Percentiles rank a stretch among this genome's conserved stretches.
Conservation (phyloP, 2,329 filamentous ascomycete species). For the Pezicula radicicola region DNA sequence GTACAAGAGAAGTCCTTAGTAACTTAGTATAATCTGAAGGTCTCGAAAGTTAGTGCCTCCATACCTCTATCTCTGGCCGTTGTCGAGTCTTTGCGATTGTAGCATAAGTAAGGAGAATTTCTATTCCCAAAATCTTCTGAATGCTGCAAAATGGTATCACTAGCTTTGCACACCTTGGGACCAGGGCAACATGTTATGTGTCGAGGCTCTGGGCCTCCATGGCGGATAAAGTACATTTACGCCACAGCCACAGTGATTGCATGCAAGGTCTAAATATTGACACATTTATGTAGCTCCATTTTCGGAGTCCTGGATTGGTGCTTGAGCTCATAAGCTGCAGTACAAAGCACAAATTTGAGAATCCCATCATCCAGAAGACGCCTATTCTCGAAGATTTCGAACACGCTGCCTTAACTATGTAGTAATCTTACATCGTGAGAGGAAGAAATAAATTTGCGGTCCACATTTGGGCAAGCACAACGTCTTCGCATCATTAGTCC, state of each 20-base stretch:
- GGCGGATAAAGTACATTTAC: neutral
- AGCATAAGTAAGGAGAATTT: slow-evolving; percentile 1
- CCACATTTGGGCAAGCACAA: neutral
- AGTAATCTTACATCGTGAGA: neutral
- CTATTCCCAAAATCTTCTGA: neutral
- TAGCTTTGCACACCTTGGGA: neutral
- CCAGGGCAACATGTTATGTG: neutral
- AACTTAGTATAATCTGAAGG: neutral
- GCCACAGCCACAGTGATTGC: slow-evolving; percentile 1
- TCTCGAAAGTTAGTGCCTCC: neutral
- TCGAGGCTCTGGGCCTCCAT: neutral
- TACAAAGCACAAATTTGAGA: neutral
- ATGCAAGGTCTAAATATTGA: neutral
- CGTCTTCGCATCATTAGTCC: neutral
- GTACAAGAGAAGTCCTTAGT: neutral
- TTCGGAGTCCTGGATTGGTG: neutral
- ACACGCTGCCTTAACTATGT: neutral
- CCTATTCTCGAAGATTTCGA: neutral
- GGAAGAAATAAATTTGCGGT: neutral
- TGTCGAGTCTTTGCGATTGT: neutral
- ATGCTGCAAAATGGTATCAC: neutral
- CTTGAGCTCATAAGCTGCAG: neutral
- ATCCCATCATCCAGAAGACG: neutral
- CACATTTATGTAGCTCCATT: neutral
- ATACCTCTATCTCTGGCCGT: neutral